Evolutionary conservation across 495 filamentous ascomycete genomes (phyloP).

Genomic region (Parathielavia appendiculata): DNA sequence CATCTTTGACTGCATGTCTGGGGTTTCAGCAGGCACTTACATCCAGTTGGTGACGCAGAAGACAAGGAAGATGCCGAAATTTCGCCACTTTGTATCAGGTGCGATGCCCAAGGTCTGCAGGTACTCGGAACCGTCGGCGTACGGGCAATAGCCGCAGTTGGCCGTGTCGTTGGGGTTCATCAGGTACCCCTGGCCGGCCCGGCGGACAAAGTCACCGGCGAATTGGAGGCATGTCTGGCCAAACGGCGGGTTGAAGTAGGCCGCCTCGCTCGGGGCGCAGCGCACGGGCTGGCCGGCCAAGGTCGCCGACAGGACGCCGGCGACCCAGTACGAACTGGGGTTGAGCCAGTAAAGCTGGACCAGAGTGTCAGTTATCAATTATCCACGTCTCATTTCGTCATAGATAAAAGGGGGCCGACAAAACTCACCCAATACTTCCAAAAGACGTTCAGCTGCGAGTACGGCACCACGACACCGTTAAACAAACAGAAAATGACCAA

Average conservation of each 20-base stretch:
- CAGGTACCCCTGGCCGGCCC: constrained; percentile 52
- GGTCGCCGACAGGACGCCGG: constrained; percentile 62
- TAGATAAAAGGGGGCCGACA: neutral
- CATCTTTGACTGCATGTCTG: neutral
- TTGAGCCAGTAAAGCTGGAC: constrained; percentile 62
- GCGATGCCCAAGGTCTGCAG: constrained; percentile 62
- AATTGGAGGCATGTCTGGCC: constrained; percentile 61
- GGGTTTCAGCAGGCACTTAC: constrained; percentile 21
- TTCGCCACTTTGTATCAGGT: constrained; percentile 57
- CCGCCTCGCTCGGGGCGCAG: constrained; percentile 57
- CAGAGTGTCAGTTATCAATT: neutral
- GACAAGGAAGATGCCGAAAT: constrained; percentile 73
- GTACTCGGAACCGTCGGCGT: constrained; percentile 59
- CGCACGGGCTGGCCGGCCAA: constrained; percentile 51
- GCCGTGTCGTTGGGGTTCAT: constrained; percentile 50
- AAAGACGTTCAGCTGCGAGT: constrained; percentile 57
- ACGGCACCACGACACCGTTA: constrained; percentile 68
- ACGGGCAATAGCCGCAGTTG: constrained; percentile 74
- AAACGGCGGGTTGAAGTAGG: constrained; percentile 59
- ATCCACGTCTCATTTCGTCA: too few species aligned
- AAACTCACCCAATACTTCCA: constrained; percentile 64
- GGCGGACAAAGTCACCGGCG: constrained; percentile 45
- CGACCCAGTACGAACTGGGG: constrained; percentile 65
- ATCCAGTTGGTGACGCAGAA: constrained; percentile 74
- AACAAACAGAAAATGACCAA: constrained; percentile 71